Conservation (phyloP, 2,329 filamentous ascomycete species). For the Diaporthe sp. region DNA sequence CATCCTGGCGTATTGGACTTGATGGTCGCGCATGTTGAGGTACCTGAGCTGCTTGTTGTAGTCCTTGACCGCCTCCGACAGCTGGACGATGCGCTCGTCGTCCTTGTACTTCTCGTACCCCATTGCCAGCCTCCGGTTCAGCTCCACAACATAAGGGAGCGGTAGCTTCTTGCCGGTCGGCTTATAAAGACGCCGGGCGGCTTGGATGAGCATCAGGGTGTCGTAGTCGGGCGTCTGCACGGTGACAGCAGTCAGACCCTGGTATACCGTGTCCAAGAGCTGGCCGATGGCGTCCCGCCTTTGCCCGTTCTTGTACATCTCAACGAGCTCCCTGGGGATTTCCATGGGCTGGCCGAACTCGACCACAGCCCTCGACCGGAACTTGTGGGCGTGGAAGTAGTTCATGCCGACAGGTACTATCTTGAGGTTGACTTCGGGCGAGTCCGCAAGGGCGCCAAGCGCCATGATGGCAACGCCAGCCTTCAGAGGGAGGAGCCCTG, state of each 20-base stretch:
- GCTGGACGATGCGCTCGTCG: constrained; percentile 83
- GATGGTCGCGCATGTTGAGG: constrained; percentile 91
- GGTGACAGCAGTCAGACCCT: constrained; percentile 88
- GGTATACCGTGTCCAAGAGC: constrained; percentile 88
- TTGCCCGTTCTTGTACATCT: constrained; percentile 87
- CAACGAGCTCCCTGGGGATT: constrained; percentile 84
- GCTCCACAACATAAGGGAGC: constrained; percentile 90
- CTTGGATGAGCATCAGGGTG: constrained; percentile 96
- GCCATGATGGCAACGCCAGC: constrained; percentile 99
- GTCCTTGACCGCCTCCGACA: constrained; percentile 81
- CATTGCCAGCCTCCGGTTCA: constrained; percentile 91
- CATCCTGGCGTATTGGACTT: constrained; percentile 92
- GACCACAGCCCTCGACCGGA: constrained; percentile 93
- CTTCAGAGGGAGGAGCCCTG: constrained; percentile 92
- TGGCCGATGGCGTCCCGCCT: constrained; percentile 88
- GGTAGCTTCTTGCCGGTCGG: constrained; percentile 94
- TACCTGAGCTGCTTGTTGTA: constrained; percentile 92
- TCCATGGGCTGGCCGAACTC: constrained; percentile 95
- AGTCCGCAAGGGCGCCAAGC: constrained; percentile 86
- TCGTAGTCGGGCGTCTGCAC: constrained; percentile 95
- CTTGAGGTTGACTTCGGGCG: constrained; percentile 89
- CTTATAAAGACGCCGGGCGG: constrained; percentile 92
- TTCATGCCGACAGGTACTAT: constrained; percentile 99
- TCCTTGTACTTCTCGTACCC: constrained; percentile 95
- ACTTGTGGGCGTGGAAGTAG: constrained; percentile 99